Base-by-base conservation (phyloP, 352 stramenopile species). In the Pythium diclinum region DNA sequence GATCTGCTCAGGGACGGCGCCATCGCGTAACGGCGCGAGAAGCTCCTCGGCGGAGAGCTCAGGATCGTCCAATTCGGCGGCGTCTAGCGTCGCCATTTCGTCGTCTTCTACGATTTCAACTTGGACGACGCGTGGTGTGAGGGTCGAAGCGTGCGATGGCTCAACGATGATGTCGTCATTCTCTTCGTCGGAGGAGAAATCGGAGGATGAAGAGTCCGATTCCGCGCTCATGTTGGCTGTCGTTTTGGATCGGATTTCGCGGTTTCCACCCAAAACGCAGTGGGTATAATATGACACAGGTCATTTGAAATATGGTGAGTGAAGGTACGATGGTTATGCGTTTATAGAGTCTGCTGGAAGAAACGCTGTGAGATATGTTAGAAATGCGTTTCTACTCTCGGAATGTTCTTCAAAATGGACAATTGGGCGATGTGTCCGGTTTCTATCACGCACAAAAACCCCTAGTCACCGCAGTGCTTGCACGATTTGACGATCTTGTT, bases 21-120 rank as follows among this genome's bases (percentile, higher is more conserved):
- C 56, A 19, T 57, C 44, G 32, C 42, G 56, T 21, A 69, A 46
- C 3, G 48, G 7, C 6, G 52, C 56, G 16, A 69, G 56, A n/a
- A 64, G 40, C 28, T 40, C 59, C 62, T 21, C 72, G 58, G 40
- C 71, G 16, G 42, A 49, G 17, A 25, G 42, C 16, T 49, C 42
- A 0, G 42, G 42, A 3, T 79, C 30, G 14, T 44, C 19, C 10
- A n/a, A 34, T 51, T 61, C 49, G 14, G 8, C 42, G 33, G 53
- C 6, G 34, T 32, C 59, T 60, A 78, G 65, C 49, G 70, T 59
- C 68, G 77, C 69, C 71, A 80, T 49, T 61, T 81, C 65, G 33
- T 66, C 52, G 70, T 85, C 69, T 74, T 83, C 61, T 30, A 76
- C 34, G 69, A 76, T 53, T 44, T 83, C 23, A 65, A 75, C 62